phyloP scores from a whole-genome alignment of 768 basidiomycete genomes.

The Termitomyces sp. region DNA sequence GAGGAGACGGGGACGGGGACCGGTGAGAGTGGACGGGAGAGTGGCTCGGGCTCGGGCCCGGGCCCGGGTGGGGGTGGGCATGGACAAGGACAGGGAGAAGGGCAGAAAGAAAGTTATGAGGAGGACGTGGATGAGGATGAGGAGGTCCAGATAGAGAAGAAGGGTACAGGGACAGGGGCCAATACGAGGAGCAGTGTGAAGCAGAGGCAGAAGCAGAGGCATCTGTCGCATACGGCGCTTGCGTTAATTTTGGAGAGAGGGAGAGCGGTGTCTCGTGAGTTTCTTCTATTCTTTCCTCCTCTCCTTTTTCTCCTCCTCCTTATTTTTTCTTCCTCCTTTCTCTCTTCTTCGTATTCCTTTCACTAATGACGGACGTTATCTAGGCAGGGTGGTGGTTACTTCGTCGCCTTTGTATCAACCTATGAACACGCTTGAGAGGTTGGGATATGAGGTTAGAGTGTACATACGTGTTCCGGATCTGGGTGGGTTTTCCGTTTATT shows the following conservation, averaged over 20 bases:
- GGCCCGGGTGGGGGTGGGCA: not conserved
- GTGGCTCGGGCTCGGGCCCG: not conserved
- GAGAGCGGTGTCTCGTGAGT: slow-evolving; percentile 59
- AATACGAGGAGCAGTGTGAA: too few species aligned
- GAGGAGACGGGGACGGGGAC: not conserved
- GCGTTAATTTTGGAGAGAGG: slow-evolving; percentile 80
- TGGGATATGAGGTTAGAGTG: slow-evolving; percentile 74
- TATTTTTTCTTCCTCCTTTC: not conserved
- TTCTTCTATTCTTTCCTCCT: not conserved
- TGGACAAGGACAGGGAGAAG: not conserved
- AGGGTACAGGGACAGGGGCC: too few species aligned
- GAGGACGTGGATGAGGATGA: not conserved
- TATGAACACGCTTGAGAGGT: slow-evolving; percentile 63
- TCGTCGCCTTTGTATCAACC: slow-evolving; percentile 85
- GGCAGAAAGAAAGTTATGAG: not conserved
- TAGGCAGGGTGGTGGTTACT: slow-evolving; percentile 67
- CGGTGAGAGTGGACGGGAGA: not conserved
- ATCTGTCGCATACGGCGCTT: slow-evolving; percentile 75
- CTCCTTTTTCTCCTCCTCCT: not conserved
- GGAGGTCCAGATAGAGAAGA: too few species aligned
- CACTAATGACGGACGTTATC: not conserved
- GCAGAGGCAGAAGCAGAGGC: slow-evolving; percentile 17
- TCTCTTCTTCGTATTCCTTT: not conserved
- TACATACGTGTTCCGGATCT: slow-evolving; percentile 69
- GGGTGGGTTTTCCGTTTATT: slow-evolving; percentile 25